These are phyloP conservation scores for Beta vulgaris DNA, from an alignment of 148 eudicot genomes.

Conservation along the genomic window DNA sequence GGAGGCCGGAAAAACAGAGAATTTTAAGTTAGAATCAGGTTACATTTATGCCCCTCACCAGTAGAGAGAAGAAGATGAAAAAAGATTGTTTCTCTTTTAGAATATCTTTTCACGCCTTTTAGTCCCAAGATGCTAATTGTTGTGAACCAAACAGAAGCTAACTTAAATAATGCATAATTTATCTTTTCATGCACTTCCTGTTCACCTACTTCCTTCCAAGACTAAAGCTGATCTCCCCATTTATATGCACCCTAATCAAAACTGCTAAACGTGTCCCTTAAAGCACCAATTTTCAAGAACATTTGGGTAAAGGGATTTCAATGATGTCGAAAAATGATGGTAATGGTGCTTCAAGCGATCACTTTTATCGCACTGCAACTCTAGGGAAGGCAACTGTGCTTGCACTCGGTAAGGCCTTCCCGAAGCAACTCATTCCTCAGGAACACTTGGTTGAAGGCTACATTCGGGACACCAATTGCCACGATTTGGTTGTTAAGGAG, in stretches of 20 bases:
- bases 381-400: constrained; percentile 77
- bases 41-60: not conserved
- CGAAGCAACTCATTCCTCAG: constrained; percentile 79
- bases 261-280: constrained; percentile 6
- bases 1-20: not conserved
- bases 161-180: constrained; percentile 24
- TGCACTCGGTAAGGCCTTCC: constrained; percentile 77
- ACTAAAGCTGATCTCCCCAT: constrained; percentile 24
- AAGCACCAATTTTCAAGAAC: constrained; percentile 9
- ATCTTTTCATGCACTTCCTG: constrained; percentile 48
- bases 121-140: constrained; percentile 30
- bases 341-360: constrained; percentile 33
- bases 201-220: constrained; percentile 51
- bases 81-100: constrained; percentile 15
- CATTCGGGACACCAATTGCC: constrained; percentile 69
- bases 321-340: constrained; percentile 46
- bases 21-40: constrained; percentile 4
- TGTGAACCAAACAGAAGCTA: constrained; percentile 34
- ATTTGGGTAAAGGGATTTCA: not conserved
- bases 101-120: constrained; percentile 23
- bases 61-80: not conserved
- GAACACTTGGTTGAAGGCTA: constrained; percentile 77
- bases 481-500: constrained; percentile 65
- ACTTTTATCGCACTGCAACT: constrained; percentile 41
- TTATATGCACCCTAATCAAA: constrained; percentile 35